Percentiles rank a stretch among this genome's conserved stretches.
Conservation (phyloP, 2,329 filamentous ascomycete species). For the Pseudocercospora musae region DNA sequence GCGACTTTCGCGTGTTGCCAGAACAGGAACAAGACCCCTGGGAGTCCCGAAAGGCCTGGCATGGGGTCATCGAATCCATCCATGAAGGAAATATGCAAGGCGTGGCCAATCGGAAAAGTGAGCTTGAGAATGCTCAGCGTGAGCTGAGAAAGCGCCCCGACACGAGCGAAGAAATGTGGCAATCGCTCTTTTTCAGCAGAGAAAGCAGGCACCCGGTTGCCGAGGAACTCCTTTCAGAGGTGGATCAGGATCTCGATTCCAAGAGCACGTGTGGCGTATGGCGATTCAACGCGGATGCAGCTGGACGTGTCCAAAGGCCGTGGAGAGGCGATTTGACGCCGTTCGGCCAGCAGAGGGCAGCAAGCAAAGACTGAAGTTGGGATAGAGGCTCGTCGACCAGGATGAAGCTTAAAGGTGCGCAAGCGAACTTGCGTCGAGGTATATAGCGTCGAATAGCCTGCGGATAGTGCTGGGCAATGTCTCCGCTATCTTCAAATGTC, state of each 20-base stretch:
- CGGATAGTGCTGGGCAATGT: neutral
- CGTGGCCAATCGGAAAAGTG: slow-evolving; percentile 31
- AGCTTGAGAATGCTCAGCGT: slow-evolving; percentile 38
- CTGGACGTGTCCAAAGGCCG: slow-evolving; percentile 29
- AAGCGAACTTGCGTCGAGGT: neutral
- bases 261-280: slow-evolving; percentile 66
- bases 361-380: neutral
- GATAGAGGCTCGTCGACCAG: slow-evolving; percentile 1
- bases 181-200: slow-evolving; percentile 41
- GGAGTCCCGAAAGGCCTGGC: slow-evolving; percentile 46
- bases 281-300: slow-evolving; percentile 58
- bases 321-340: slow-evolving; percentile 32
- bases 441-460: neutral
- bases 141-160: slow-evolving; percentile 41
- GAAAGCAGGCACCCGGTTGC: slow-evolving; percentile 29
- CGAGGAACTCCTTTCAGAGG: slow-evolving; percentile 34
- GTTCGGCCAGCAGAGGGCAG: slow-evolving; percentile 18
- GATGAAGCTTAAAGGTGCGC: neutral
- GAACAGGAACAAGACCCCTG: slow-evolving; percentile 43
- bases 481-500: neutral
- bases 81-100: slow-evolving; percentile 44
- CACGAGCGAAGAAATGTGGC: slow-evolving; percentile 38
- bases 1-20: slow-evolving; percentile 29
- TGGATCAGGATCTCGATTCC: slow-evolving; percentile 47
- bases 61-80: slow-evolving; percentile 39